Percentiles rank a stretch among this genome's conserved stretches.
These are phyloP conservation scores for Microbotryomycetes sp. DNA, from an alignment of 1,284 basidiomycete genomes.

Conservation along the genomic window DNA sequence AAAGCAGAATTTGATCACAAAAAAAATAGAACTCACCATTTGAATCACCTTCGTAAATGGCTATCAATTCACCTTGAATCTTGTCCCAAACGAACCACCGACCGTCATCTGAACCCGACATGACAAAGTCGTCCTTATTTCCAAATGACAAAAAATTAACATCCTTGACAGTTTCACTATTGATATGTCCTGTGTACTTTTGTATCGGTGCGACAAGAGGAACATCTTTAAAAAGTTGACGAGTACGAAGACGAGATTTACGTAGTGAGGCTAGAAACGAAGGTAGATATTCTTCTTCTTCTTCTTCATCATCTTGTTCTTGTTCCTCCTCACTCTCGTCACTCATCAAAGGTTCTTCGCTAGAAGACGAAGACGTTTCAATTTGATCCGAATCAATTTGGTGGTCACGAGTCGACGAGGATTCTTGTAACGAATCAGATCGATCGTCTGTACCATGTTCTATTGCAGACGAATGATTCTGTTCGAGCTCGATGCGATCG, in stretches of 20 bases:
- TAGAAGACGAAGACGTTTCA: neutral
- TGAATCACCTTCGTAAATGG: slow-evolving; percentile 75
- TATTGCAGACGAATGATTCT: too few relatives aligned
- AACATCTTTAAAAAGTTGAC: slow-evolving; percentile 40
- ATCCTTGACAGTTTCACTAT: slow-evolving; percentile 84
- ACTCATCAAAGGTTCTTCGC: neutral
- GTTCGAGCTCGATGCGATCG: too few relatives aligned
- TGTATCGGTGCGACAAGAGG: slow-evolving; percentile 63
- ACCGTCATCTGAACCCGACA: slow-evolving; percentile 84
- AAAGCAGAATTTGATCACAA: neutral
- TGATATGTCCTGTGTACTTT: slow-evolving; percentile 67
- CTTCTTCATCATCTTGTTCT: slow-evolving; percentile 22
- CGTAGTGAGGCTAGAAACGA: neutral
- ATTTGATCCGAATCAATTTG: neutral
- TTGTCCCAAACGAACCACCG: slow-evolving; percentile 73
- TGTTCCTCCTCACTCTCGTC: neutral
- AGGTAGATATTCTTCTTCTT: slow-evolving; percentile 18
- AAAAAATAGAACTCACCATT: slow-evolving; percentile 34
- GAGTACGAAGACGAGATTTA: neutral
- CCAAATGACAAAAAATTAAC: slow-evolving; percentile 65
- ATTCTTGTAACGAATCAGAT: too few relatives aligned
- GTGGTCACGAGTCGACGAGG: too few relatives aligned
- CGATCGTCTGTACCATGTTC: too few relatives aligned
- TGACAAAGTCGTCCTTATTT: slow-evolving; percentile 65
- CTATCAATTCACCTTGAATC: slow-evolving; percentile 55